These are phyloP conservation scores for Tephrocybe sp. DNA, from an alignment of 768 basidiomycete genomes.

Conservation along the genomic window DNA sequence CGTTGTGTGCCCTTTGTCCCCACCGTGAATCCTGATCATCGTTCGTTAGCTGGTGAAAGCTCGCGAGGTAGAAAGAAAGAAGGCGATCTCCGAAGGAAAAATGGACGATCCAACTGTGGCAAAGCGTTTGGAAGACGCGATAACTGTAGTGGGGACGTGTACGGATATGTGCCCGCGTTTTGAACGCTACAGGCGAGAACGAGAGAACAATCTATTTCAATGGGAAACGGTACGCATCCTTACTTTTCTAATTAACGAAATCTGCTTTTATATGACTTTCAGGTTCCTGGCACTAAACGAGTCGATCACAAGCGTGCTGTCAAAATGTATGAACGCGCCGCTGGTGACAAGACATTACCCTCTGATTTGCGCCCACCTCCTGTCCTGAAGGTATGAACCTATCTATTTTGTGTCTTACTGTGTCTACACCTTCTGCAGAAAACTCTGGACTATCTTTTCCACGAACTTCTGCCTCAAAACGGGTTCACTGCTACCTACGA, in stretches of 20 bases:
- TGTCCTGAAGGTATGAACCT: constrained; percentile 63
- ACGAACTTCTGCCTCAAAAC: constrained; percentile 65
- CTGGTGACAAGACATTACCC: constrained; percentile 87
- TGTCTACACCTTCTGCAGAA: constrained; percentile 38
- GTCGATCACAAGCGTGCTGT: constrained; percentile 88
- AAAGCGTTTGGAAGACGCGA: constrained; percentile 83
- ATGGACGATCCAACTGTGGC: constrained; percentile 85
- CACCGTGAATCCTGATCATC: constrained; percentile 3
- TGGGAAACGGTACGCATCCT: constrained; percentile 78
- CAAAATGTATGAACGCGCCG: constrained; percentile 92
- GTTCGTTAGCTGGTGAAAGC: constrained; percentile 61
- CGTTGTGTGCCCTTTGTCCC: constrained; percentile 22
- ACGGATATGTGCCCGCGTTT: constrained; percentile 93
- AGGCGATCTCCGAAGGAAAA: constrained; percentile 76
- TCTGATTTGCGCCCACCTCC: constrained; percentile 88
- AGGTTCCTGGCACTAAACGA: constrained; percentile 81
- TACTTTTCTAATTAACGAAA: constrained; percentile 24
- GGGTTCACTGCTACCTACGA: constrained; percentile 70
- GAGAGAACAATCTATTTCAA: constrained; percentile 82
- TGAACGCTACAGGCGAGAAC: constrained; percentile 87
- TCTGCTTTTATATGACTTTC: constrained; percentile 37
- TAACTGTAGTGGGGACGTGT: constrained; percentile 91
- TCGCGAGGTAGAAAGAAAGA: constrained; percentile 68
- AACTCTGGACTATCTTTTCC: constrained; percentile 92
- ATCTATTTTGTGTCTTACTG: constrained; percentile 1